Base-by-base conservation (phyloP, 352 stramenopile species). In the Phytophthora europaea region DNA sequence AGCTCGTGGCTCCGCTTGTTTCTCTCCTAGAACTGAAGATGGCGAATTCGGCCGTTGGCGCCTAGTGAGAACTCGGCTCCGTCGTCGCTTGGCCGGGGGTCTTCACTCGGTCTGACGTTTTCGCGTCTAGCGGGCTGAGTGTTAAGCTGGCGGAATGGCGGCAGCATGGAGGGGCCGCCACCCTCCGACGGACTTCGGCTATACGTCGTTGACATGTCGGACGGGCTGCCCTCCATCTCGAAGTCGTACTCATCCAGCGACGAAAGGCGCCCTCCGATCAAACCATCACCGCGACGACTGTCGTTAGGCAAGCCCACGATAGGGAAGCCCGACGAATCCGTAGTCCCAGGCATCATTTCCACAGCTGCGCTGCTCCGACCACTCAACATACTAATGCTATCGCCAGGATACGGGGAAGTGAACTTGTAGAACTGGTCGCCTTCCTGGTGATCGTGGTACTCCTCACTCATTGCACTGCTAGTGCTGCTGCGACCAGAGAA, bases 191-290 rank as follows among this genome's bases (percentile, higher is more conserved):
- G 73, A 52, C 72, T 83, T 40, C 72, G 62, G 53, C 71, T 85
- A 60, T 76, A 83, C 7, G 73, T 71, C 9, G 80, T 81, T 5
- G 82, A 84, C 54, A 81, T 51, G 58, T 89, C 76, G 4, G 79
- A 81, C 22, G 73, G 62, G 48, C 61, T 72, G 43, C 61, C 52
- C 18, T 79, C 62, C 70, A 78, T 79, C 34, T 77, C 73, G 12
- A 79, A 71, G 52, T 90, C 83, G 65, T 89, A 92, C 66, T 94
- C 87, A 59, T 84, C 67, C 56, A 94, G 72, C n/a, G 83, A 89
- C 48, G 85, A 86, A 23, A 94, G 76, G n/a, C 80, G 73, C 48
- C 83, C 69, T 12, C 83, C 73, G 28, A 79, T 69, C 13, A 82
- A 61, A 9, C 74, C 73, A 22, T 82, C 74, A n/a, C 73, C 68